Percentiles rank a stretch among this genome's conserved stretches.
Evolutionary conservation across 495 filamentous ascomycete genomes (phyloP).

Genomic region (Cetradonia linearis): DNA sequence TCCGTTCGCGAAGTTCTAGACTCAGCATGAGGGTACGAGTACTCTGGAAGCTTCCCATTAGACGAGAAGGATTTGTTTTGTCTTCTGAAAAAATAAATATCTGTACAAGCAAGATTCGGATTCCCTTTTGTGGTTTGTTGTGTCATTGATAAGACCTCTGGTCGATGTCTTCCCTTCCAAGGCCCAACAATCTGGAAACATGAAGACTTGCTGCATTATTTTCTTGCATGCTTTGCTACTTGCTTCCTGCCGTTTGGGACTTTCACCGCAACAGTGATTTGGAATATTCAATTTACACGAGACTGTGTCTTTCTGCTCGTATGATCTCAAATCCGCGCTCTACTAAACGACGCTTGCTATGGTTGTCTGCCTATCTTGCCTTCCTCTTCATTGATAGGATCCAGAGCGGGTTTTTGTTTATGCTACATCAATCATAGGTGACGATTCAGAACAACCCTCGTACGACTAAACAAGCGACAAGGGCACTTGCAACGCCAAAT

Average conservation of each 20-base stretch:
- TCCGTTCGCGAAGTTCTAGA: not conserved
- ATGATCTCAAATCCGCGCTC: not conserved
- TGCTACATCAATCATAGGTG: not conserved
- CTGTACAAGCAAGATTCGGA: not conserved
- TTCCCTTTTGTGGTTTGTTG: not conserved
- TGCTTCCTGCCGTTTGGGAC: not conserved
- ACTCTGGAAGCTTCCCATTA: not conserved
- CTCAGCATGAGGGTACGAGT: not conserved
- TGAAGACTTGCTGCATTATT: not conserved
- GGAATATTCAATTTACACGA: not conserved
- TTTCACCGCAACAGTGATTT: not conserved
- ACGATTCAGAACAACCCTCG: not conserved
- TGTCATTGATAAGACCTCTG: not conserved
- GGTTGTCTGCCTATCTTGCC: not conserved
- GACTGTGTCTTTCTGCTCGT: not conserved
- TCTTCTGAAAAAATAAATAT: not conserved
- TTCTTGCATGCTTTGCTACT: not conserved
- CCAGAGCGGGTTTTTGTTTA: not conserved
- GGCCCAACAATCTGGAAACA: not conserved
- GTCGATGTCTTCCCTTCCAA: not conserved
- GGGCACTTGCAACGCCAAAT: no score
- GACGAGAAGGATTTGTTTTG: not conserved
- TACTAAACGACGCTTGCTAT: not conserved
- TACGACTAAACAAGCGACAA: not conserved
- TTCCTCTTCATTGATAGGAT: not conserved